These are phyloP conservation scores for Starmerella khaoyaiensis DNA, from an alignment of 805 yeast species.

Conservation along the genomic window DNA sequence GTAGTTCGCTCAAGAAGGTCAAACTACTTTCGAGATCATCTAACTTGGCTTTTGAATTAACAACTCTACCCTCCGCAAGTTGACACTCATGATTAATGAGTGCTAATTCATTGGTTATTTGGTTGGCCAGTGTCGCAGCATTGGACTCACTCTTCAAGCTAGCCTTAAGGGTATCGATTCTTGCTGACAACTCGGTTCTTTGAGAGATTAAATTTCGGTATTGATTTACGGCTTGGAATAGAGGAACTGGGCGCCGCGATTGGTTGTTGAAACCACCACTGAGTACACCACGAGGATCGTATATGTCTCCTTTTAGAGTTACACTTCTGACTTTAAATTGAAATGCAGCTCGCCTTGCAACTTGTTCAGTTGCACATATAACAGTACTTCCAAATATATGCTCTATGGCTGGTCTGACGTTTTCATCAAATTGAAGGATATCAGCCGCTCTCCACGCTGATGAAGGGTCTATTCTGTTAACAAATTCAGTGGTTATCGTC, in stretches of 20 bases:
- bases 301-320: conserved; percentile 83
- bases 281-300: conserved; percentile 90
- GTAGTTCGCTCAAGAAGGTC: conserved; percentile 1
- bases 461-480: conserved; percentile 64
- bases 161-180: neutral
- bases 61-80: conserved; percentile 1
- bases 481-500: conserved; percentile 38
- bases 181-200: neutral
- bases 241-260: neutral
- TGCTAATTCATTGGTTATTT: conserved; percentile 12
- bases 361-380: conserved; percentile 72
- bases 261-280: conserved; percentile 42
- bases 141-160: conserved; percentile 1
- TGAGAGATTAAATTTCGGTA: conserved; percentile 5
- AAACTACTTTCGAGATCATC: neutral
- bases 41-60: conserved; percentile 1
- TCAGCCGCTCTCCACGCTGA: conserved; percentile 76
- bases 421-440: conserved; percentile 58
- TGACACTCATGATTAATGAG: conserved; percentile 8
- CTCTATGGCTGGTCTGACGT: conserved; percentile 71
- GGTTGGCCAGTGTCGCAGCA: conserved; percentile 5
- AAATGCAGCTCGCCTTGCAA: conserved; percentile 51
- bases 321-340: conserved; percentile 75
- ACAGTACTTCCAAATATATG: conserved; percentile 85
- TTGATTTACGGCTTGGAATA: conserved; percentile 7